Base-by-base conservation (phyloP, 495 filamentous ascomycete species). In the Aspergillus affinis region DNA sequence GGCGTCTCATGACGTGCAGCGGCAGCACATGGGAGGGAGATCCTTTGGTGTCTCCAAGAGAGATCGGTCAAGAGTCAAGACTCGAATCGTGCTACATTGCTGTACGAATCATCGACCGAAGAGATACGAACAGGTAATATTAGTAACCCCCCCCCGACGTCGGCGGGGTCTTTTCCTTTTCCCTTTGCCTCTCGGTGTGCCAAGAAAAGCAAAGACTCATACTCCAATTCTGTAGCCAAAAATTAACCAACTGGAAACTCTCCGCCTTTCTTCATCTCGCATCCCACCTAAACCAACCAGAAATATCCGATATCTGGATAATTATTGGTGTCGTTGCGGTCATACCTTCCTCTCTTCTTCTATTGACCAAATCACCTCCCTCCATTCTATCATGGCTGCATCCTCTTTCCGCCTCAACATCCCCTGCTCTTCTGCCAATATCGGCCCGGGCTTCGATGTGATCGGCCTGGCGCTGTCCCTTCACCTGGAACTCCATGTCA, bases 391-490 rank as follows among this genome's bases (percentile, higher is more conserved):
- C 59, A 75, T 71, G 69, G 47, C 69, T 48, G 68, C 75, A 56
- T 73, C 82, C 65, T 82, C 79, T 7, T 88, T 87, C 69, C 71
- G 79, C 54, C 86, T 89, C 72, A 80, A 76, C 65, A 86, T 80
- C 18, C 93, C 93, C 48, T 96, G 92, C 78, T 96, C 92, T 51
- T 95, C 91, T 8, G 93, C 93, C 68, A 97, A 97, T 79, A 96
- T 97, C 69, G 93, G 88, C 48, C 94, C 94, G 29, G 94, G 94
- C 17, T 98, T 97, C 78, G 94, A 98, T 74, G 93, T 97, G 66
- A 92, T 97, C 72, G 94, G 94, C 55, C 84, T 98, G 55, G 93
- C 93, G 3, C 79, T 98, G 68, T 92, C 90, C 52, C 87, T 97
- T 69, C 92, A 89, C 75, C 88, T 98, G 51, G 91, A 96, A 75